Evolutionary conservation across 2,329 filamentous ascomycete species (phyloP), one percentile per base, ranked within the genome.

Genomic region (Plectosphaerella plurivora): DNA sequence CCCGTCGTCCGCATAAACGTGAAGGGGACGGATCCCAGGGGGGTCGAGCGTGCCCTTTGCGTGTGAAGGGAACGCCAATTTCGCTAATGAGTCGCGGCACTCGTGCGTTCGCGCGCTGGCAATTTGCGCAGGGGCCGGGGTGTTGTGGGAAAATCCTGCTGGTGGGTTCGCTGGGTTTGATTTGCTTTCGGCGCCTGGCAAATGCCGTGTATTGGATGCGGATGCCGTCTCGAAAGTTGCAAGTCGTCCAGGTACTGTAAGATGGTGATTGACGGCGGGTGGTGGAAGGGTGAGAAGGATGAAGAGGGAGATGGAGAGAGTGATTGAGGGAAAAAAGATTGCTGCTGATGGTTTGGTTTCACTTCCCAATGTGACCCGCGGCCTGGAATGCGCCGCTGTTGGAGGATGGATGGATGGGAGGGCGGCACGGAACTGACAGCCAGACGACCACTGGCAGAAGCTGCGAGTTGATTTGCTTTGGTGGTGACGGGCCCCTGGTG

Each of bases 81-180:
- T 73, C 70, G 68, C 69, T 73, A 72, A 68, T 59, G 63, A 62
- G 60, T 61, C 61, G 61, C 60, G 61, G 62, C 51, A 59, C 52
- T 56, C 55, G 57, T 60, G 61, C 56, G 58, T 9, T 59, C 60
- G 55, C 55, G 51, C 58, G 55, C 58, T 50, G 47, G 52, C 61
- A 66, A 65, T 63, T 67, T 66, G 62, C 57, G 60, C 55, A 55
- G 45, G 45, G 47, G 53, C 55, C 59, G 57, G 55, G 59, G 60
- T 56, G 41, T 22, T 20, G 22, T 41, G 20, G 28, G 47, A 49
- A 49, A 49, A 49, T 49, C 47, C 37, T 37, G 20, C 47, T 49
- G 47, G 47, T 49, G 47, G 47, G 18, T 49, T 49, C 47, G 15
- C 35, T 24, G 35, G 28, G 47, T 49, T 49, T 41, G 47, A 49